Evolutionary conservation across 805 yeast genomes (phyloP), one percentile per base, ranked within the genome.

Genomic region (Lipomyces japonicus): DNA sequence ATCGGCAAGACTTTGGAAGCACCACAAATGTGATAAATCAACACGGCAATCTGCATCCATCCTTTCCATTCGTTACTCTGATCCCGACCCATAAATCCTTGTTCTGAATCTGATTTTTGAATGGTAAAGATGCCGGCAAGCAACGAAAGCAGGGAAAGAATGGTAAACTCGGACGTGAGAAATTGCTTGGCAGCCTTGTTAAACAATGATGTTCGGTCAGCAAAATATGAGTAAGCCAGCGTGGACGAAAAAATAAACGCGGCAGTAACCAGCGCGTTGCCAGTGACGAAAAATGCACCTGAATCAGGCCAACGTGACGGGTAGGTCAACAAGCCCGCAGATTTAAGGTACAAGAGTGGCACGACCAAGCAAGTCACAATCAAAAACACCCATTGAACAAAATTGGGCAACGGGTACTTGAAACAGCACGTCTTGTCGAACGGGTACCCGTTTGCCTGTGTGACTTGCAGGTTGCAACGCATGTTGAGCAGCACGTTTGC

Each of bases 41-140:
- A 44, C 40, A 59, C 55, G 39, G 55, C 43, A 36, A 59, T 42
- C 51, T 59, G 63, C 63, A 59, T 59, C 63, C 63, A 59, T 6
- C 63, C 63, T 40, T 59, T 59, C 63, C 63, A 59, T 32, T 59
- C 63, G 26, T 59, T 54, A 12, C 57, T 52, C 56, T 59, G 62
- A 32, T 59, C 57, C n/a, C 63, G 54, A 35, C 58, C 61, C 53
- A 59, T 58, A 44, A 59, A 59, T 6, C 60, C 53, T 36, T 51
- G 57, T 41, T 57, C 61, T 16, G 42, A 19, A 23, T 38, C 44
- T 14, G 61, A 50, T 28, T 40, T 46, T 24, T 47, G 46, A 7
- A 46, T 12, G 2, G 51, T 44, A 14, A 48, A 34, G 7, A 36
- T 30, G 12, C 54, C 60, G 26, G 52, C 22, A 16, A 36, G 31